A percentile compares a stretch with the other conserved stretches of the same genome.
Evolutionary conservation across 768 basidiomycete genomes (phyloP).

Genomic region (Trichaptum fuscoviolaceum): DNA sequence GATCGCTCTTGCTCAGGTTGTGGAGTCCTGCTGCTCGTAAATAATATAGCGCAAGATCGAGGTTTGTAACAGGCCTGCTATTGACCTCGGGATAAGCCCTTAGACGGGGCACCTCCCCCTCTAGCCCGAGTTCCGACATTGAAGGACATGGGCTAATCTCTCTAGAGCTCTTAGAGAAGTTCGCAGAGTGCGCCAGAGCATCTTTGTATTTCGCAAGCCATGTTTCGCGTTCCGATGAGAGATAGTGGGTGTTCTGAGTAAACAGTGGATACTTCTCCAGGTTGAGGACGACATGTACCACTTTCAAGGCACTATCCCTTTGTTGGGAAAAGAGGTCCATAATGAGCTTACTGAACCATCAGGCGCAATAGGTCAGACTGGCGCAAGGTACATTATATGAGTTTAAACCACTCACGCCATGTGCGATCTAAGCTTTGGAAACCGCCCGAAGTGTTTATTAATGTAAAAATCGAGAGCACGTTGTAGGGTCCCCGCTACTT

Average conservation of each 20-base stretch:
- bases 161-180: not conserved
- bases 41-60: not conserved
- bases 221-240: constrained; percentile 14
- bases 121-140: not conserved
- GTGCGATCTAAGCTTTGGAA: constrained; percentile 27
- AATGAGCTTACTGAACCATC: constrained; percentile 22
- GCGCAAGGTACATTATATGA: not conserved
- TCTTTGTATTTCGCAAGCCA: constrained; percentile 18
- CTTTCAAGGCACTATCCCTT: constrained; percentile 18
- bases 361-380: not conserved
- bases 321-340: constrained; percentile 24
- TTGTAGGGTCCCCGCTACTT: constrained; percentile 9
- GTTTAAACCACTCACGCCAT: constrained; percentile 27
- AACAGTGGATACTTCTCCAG: constrained; percentile 36
- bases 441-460: constrained; percentile 34
- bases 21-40: constrained; percentile 17
- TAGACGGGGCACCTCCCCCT: not conserved
- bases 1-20: constrained; percentile 22
- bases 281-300: constrained; percentile 29
- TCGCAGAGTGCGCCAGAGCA: not conserved
- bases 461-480: not conserved
- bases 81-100: not conserved
- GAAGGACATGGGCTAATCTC: not conserved
- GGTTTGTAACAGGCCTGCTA: not conserved
- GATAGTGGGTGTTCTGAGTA: constrained; percentile 30